Percentiles rank a stretch among this genome's conserved stretches.
Conservation (phyloP, 495 filamentous ascomycete genomes). For the Daldinia caldariorum region DNA sequence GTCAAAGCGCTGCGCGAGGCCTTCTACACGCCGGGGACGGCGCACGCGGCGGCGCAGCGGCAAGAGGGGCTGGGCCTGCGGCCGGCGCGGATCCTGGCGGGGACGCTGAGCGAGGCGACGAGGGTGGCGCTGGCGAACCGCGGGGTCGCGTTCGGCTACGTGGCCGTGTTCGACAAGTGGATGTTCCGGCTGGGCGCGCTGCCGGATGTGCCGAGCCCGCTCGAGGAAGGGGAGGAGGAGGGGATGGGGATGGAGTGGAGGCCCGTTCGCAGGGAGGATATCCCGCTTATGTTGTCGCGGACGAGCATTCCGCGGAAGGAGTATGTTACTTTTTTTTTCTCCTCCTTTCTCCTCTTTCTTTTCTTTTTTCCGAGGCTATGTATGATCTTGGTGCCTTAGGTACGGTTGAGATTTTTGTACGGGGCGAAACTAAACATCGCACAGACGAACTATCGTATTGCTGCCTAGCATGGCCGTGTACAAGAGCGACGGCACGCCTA, state of each 20-base stretch:
- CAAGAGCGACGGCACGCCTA: slow-evolving; percentile 47
- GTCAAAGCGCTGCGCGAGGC: slow-evolving; percentile 32
- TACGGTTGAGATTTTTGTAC: too few relatives aligned
- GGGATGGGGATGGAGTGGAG: slow-evolving; percentile 51
- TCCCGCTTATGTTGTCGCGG: slow-evolving; percentile 47
- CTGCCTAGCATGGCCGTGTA: slow-evolving; percentile 52
- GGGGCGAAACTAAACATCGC: too few relatives aligned
- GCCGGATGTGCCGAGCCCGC: slow-evolving; percentile 28
- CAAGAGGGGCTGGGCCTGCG: slow-evolving; percentile 4
- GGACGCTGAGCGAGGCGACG: slow-evolving; percentile 49
- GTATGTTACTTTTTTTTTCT: slow-evolving; percentile 45
- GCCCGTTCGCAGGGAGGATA: slow-evolving; percentile 45
- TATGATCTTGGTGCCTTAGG: too few relatives aligned
- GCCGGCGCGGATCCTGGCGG: slow-evolving; percentile 41
- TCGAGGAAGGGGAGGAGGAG: slow-evolving; percentile 23
- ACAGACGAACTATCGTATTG: slow-evolving; percentile 49
- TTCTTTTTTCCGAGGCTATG: too few relatives aligned
- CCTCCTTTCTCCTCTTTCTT: background rate
- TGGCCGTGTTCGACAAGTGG: slow-evolving; percentile 56
- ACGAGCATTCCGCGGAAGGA: slow-evolving; percentile 49
- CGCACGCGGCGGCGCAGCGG: background rate
- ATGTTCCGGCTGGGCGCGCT: slow-evolving; percentile 50
- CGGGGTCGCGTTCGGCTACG: slow-evolving; percentile 37
- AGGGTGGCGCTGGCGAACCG: slow-evolving; percentile 35
- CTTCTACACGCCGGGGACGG: slow-evolving; percentile 26